Conservation (phyloP, 129 eudicot genomes). For the Flaveria trinervia region DNA sequence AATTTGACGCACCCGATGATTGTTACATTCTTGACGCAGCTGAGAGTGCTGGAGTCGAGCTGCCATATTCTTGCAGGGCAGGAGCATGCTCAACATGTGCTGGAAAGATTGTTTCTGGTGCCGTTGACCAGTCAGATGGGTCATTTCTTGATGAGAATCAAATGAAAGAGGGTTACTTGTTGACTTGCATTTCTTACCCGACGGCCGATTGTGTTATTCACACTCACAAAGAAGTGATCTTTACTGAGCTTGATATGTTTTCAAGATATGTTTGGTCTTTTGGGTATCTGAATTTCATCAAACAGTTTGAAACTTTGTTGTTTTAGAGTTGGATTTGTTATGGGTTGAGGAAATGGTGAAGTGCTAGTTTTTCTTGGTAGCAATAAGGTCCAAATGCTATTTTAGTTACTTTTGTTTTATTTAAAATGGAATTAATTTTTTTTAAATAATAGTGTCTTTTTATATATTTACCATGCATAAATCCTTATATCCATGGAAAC, state of each 20-base stretch:
- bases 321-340: conserved; percentile 30
- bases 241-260: conserved; percentile 44
- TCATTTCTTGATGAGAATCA: conserved; percentile 85
- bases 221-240: conserved; percentile 93
- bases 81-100: conserved; percentile 99
- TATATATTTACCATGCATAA: background rate
- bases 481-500: background rate
- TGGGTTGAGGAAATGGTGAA: conserved; percentile 1
- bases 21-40: conserved; percentile 84
- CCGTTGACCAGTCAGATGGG: conserved; percentile 88
- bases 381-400: conserved; percentile 21
- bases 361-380: conserved; percentile 26
- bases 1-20: conserved; percentile 87
- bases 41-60: conserved; percentile 78
- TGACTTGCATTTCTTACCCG: conserved; percentile 91
- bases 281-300: conserved; percentile 20
- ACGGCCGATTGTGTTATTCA: conserved; percentile 87
- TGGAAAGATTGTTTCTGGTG: conserved; percentile 62
- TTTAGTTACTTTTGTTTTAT: background rate
- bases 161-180: conserved; percentile 63
- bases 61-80: conserved; percentile 94
- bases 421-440: background rate
- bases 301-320: conserved; percentile 25
- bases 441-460: background rate
- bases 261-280: background rate